These are phyloP conservation scores for Paramecium tetraurelia DNA, from an alignment of 73 alveolate species.

Conservation along the genomic window DNA sequence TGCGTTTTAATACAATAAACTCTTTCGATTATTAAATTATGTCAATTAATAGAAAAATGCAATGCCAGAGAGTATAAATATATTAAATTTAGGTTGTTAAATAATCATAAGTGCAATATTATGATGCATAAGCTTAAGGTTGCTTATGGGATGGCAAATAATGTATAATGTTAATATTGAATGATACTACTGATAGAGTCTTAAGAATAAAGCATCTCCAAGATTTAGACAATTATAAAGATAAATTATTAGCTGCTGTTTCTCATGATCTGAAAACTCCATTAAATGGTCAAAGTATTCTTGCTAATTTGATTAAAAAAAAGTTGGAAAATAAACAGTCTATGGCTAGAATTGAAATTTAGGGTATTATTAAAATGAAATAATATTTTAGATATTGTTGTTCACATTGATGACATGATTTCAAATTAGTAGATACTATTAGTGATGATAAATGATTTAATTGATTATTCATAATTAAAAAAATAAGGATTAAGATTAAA, in stretches of 20 bases:
- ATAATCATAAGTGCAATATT: not conserved
- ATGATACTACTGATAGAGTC: conserved; percentile 36
- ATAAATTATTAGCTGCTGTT: conserved; percentile 30
- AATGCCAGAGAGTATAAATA: not conserved
- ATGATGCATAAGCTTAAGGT: conserved; percentile 13
- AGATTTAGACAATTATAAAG: conserved; percentile 38
- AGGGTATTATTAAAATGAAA: not conserved
- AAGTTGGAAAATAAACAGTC: not conserved
- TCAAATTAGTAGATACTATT: not conserved
- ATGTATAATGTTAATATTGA: conserved; percentile 4
- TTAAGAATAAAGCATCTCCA: not conserved
- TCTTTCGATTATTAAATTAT: not conserved
- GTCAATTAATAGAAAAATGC: too few relatives aligned
- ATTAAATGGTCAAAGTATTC: not conserved
- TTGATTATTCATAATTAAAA: not conserved
- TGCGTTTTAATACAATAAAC: not conserved
- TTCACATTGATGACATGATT: conserved; percentile 9
- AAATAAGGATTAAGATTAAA: conserved; percentile 34
- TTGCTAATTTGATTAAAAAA: not conserved
- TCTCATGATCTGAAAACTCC: conserved; percentile 49
- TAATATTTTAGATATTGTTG: not conserved
- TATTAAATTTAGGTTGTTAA: not conserved
- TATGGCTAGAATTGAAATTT: not conserved
- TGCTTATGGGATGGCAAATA: conserved; percentile 42
- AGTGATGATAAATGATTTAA: conserved; percentile 30